phyloP scores from a whole-genome alignment of 1,139 yeast species.

The Sugiyamaella sp. region DNA sequence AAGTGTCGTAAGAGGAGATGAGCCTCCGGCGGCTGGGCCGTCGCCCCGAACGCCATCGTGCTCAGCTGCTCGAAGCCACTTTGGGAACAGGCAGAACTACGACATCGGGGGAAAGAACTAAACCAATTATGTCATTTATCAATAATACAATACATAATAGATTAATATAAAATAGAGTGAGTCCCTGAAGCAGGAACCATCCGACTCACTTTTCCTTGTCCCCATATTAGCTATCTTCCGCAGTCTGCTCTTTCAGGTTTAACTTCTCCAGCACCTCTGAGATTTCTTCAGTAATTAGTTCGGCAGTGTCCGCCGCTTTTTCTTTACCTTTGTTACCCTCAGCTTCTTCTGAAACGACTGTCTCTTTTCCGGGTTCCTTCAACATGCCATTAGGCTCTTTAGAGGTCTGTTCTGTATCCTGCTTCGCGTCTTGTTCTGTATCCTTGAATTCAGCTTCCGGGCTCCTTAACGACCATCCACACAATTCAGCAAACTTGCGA shows the following conservation, averaged over 20 bases:
- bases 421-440: background rate
- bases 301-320: background rate
- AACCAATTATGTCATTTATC: too few species aligned
- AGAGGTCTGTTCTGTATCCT: background rate
- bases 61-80: too few species aligned
- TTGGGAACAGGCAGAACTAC: too few species aligned
- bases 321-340: background rate
- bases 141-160: too few species aligned
- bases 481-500: conserved; percentile 50
- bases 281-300: background rate
- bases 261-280: conserved; percentile 1
- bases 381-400: background rate
- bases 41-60: background rate
- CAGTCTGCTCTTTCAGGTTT: background rate
- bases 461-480: conserved; percentile 59
- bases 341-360: background rate
- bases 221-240: background rate
- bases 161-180: too few species aligned
- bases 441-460: background rate
- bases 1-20: background rate
- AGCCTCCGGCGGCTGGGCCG: conserved; percentile 13
- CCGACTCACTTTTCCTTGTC: background rate
- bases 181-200: background rate
- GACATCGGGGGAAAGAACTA: too few species aligned
- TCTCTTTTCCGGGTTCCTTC: background rate